These are phyloP conservation scores for Eucalyptus paniculata DNA, from an alignment of 345 rosid species.

Conservation along the genomic window DNA sequence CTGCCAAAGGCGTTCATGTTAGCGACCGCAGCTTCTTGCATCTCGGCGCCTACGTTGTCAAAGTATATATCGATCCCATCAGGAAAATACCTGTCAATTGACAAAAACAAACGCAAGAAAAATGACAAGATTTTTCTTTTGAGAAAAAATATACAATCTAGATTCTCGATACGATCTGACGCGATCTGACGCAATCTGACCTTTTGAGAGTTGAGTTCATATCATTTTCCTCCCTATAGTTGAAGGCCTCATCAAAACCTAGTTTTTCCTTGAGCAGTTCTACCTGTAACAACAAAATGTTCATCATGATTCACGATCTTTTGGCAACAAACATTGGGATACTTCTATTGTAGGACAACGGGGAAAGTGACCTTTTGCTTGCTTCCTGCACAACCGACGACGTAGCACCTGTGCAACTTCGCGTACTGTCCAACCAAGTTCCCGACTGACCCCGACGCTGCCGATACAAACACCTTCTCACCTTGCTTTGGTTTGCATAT, in stretches of 20 bases:
- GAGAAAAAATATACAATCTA: neutral
- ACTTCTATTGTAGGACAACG: neutral
- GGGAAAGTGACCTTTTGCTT: constrained; percentile 13
- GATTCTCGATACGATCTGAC: neutral
- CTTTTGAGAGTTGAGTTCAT: constrained; percentile 21
- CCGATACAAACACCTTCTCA: constrained; percentile 37
- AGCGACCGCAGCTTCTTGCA: constrained; percentile 37
- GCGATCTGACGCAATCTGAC: neutral
- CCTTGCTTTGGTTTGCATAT: constrained; percentile 30
- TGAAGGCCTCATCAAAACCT: constrained; percentile 47
- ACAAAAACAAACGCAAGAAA: neutral
- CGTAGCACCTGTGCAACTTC: constrained; percentile 32
- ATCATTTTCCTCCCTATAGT: constrained; percentile 39
- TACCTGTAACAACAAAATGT: constrained; percentile 1
- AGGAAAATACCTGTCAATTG: constrained; percentile 31
- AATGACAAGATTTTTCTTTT: neutral
- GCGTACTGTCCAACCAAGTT: constrained; percentile 45
- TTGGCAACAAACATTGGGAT: neutral
- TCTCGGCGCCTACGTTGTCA: constrained; percentile 55
- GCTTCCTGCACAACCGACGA: constrained; percentile 41
- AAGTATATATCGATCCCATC: constrained; percentile 55
- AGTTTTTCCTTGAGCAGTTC: constrained; percentile 36
- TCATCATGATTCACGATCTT: neutral
- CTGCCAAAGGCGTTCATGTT: constrained; percentile 46
- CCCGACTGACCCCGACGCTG: constrained; percentile 44